Evolutionary conservation across 2,329 filamentous ascomycete genomes (phyloP), one percentile per base, ranked within the genome.

Genomic region (Dactylellina parvicollis): DNA sequence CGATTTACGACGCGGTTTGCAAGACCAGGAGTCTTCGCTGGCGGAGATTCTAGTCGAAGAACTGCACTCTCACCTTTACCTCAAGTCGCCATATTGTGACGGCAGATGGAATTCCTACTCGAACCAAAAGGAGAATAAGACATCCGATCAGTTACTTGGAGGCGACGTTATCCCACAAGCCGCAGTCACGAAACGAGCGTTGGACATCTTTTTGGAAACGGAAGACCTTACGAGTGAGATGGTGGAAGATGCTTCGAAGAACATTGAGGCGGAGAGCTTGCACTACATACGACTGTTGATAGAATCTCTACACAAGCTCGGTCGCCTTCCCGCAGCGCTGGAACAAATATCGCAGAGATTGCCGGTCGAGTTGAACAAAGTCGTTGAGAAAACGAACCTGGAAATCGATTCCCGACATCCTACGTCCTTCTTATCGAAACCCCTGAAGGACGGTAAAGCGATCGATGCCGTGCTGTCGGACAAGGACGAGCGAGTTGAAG

Each of bases 1-100:
- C 66, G 95, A 99, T 77, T 82, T 99, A 76, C 87, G 92, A 65
- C 88, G 88, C 77, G 98, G 98, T 79, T 87, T 99, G 67, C 89
- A 89, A 70, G 98, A 96, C 79, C 96, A 99, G 80, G 95, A 99
- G 82, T 91, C 90, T 26, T 89, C 92, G 0, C 83, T 99, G 75
- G 94, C 94, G 79, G 95, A 99, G 79, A 98, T 98, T 59, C 81
- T 99, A 64, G 89, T 98, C n/a, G 95, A 99, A 80, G 95, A 99
- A 81, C 84, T 99, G 32, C 95, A 99, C 79, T 95, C 96, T 80
- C 95, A 99, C 81, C 85, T 99, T 2, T 99, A 99, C 79, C 87
- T 99, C 38, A 98, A 98, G 80, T 98, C 94, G 2, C 95, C 94
- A 0, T 99, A 99, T 80, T 98, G 94, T 79, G 92, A 96, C 79